phyloP scores from a whole-genome alignment of 176 grass and related monocot species.

The Calamus simplicifolius region DNA sequence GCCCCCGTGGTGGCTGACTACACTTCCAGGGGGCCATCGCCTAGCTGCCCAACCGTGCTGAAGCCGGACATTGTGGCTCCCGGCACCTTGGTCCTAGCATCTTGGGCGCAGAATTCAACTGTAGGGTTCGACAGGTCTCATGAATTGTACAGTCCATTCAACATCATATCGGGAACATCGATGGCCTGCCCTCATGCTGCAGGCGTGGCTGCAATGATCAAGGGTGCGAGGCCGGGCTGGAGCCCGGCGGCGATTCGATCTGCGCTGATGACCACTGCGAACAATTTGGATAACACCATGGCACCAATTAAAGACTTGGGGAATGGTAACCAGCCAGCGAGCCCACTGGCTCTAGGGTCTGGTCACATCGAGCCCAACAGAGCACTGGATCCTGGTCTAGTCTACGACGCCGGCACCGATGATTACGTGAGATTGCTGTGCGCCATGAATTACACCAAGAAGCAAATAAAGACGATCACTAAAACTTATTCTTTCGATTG shows the following conservation, averaged over 20 bases:
- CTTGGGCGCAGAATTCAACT: constrained; percentile 10
- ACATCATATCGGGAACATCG: constrained; percentile 44
- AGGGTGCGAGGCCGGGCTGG: constrained; percentile 26
- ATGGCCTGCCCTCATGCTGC: constrained; percentile 64
- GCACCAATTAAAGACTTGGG: constrained; percentile 39
- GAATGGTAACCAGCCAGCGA: constrained; percentile 1
- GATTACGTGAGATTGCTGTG: constrained; percentile 62
- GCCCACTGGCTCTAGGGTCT: constrained; percentile 51
- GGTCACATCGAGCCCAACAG: constrained; percentile 61
- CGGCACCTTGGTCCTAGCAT: constrained; percentile 34
- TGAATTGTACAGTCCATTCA: constrained; percentile 16
- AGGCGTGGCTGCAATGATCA: constrained; percentile 54
- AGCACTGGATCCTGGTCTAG: constrained; percentile 58
- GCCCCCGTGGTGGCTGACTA: constrained; percentile 33
- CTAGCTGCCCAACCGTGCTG: constrained; percentile 36
- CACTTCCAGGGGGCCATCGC: constrained; percentile 47
- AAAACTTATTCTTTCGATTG: constrained; percentile 32
- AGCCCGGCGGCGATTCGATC: constrained; percentile 66
- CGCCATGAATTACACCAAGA: constrained; percentile 49
- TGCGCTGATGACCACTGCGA: constrained; percentile 73
- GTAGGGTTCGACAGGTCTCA: constrained; percentile 10
- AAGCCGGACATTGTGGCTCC: constrained; percentile 67
- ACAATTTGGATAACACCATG: constrained; percentile 26
- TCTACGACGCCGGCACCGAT: constrained; percentile 46
- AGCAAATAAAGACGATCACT: constrained; percentile 58